A percentile compares a stretch with the other conserved stretches of the same genome.
Evolutionary conservation across 2,329 filamentous ascomycete species (phyloP).

Genomic region (Apiospora marii): DNA sequence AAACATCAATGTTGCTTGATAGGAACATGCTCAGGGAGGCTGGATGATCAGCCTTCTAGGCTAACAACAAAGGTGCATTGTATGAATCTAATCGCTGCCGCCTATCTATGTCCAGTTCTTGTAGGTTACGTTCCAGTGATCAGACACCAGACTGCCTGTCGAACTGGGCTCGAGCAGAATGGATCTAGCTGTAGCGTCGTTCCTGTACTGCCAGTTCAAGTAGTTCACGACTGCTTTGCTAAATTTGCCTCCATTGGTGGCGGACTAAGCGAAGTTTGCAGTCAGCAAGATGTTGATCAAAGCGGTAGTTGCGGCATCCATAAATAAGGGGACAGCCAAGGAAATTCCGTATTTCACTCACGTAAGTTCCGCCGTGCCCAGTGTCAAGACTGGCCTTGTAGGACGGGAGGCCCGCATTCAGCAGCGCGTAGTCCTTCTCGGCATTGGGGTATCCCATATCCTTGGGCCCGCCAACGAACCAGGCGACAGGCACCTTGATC

Average conservation of each 20-base stretch:
- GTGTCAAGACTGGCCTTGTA: slow-evolving; percentile 36
- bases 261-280: background rate
- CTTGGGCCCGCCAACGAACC: slow-evolving; percentile 33
- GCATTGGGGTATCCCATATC: slow-evolving; percentile 35
- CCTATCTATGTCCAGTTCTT: slow-evolving; percentile 20
- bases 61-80: slow-evolving; percentile 8
- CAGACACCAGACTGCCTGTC: slow-evolving; percentile 30
- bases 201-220: slow-evolving; percentile 34
- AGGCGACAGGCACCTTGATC: slow-evolving; percentile 36
- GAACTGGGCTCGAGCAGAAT: slow-evolving; percentile 29
- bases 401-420: slow-evolving; percentile 32
- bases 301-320: background rate
- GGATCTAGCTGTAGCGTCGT: slow-evolving; percentile 27
- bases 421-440: slow-evolving; percentile 33
- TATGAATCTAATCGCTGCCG: background rate
- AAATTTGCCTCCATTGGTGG: slow-evolving; percentile 35
- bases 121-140: slow-evolving; percentile 33
- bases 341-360: background rate
- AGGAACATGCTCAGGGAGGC: background rate
- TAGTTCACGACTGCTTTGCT: slow-evolving; percentile 32
- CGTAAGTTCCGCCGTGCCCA: slow-evolving; percentile 35
- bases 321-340: background rate
- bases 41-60: slow-evolving; percentile 3
- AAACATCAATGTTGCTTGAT: background rate
- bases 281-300: background rate